Evolutionary conservation across 495 filamentous ascomycete genomes (phyloP).

Genomic region (Hypoxylon crocopeplum): DNA sequence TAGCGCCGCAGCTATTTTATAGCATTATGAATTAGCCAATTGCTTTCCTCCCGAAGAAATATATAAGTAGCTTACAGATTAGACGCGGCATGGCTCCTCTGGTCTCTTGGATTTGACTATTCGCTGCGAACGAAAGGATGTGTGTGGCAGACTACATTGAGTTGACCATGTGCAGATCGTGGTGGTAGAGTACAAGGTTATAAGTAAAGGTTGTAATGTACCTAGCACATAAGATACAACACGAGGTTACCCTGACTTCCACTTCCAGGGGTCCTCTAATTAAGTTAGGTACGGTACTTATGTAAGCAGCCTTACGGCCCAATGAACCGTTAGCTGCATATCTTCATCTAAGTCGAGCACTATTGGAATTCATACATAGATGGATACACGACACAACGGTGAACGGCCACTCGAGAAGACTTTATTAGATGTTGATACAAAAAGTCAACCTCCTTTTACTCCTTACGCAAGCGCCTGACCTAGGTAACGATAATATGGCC

Average conservation of each 20-base stretch:
- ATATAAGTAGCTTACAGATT: conserved; percentile 33
- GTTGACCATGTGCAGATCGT: too few relatives aligned
- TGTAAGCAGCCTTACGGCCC: conserved; percentile 26
- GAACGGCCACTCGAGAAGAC: background rate
- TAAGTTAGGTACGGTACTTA: background rate
- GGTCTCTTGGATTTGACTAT: background rate
- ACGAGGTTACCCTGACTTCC: conserved; percentile 19
- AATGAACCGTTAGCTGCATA: conserved; percentile 22
- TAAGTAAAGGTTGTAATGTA: too few relatives aligned
- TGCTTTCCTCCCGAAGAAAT: background rate
- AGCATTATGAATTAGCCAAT: conserved; percentile 17
- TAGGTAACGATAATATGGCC: too few relatives aligned
- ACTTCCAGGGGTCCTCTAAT: conserved; percentile 35
- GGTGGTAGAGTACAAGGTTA: too few relatives aligned
- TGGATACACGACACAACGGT: background rate
- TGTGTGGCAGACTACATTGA: too few relatives aligned
- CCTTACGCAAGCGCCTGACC: conserved; percentile 1
- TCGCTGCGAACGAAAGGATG: too few relatives aligned
- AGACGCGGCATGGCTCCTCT: conserved; percentile 41
- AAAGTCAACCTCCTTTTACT: conserved; percentile 2
- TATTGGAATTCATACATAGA: background rate
- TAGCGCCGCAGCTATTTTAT: conserved; percentile 51
- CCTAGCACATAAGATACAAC: too few relatives aligned
- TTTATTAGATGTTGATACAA: conserved; percentile 6
- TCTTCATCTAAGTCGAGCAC: background rate